A percentile compares a stretch with the other conserved stretches of the same genome.
phyloP scores from a whole-genome alignment of 2,329 filamentous ascomycete genomes.

The Epichloe amarillans region DNA sequence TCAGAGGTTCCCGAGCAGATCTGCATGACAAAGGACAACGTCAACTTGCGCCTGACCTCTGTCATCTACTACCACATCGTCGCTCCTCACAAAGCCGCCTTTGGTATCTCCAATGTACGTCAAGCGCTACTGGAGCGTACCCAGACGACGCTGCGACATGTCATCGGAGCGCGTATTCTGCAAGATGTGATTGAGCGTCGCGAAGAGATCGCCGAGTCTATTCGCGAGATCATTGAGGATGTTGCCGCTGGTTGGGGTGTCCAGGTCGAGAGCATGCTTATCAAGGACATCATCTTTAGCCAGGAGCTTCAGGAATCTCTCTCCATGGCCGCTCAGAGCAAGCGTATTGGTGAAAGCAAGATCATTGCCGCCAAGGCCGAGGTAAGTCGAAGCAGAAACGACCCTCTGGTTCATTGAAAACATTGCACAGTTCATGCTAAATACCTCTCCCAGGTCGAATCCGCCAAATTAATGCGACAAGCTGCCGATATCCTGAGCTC shows the following conservation, averaged over 20 bases:
- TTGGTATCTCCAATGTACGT: conserved; percentile 87
- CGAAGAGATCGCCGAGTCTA: conserved; percentile 90
- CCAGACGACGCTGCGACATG: conserved; percentile 92
- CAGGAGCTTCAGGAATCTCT: conserved; percentile 90
- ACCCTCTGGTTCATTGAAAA: background rate
- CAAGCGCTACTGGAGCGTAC: conserved; percentile 97
- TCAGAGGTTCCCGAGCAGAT: conserved; percentile 92
- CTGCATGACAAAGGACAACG: conserved; percentile 99
- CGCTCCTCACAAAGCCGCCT: conserved; percentile 90
- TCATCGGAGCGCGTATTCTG: conserved; percentile 86
- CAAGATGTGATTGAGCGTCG: conserved; percentile 98
- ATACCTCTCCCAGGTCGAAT: conserved; percentile 50
- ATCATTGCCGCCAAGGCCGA: conserved; percentile 95
- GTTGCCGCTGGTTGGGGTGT: conserved; percentile 92
- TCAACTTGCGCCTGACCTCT: conserved; percentile 81
- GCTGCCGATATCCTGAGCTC: conserved; percentile 87
- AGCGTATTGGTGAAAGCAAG: conserved; percentile 96
- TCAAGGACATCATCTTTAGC: conserved; percentile 98
- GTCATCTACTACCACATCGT: conserved; percentile 99
- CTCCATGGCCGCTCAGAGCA: conserved; percentile 96
- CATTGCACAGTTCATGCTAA: background rate
- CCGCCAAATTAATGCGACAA: conserved; percentile 83
- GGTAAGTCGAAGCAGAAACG: conserved; percentile 17
- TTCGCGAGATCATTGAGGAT: conserved; percentile 94
- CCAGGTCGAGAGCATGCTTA: conserved; percentile 93